Conservation (phyloP, 2,329 filamentous ascomycete genomes). For the Diaporthe vaccinii region DNA sequence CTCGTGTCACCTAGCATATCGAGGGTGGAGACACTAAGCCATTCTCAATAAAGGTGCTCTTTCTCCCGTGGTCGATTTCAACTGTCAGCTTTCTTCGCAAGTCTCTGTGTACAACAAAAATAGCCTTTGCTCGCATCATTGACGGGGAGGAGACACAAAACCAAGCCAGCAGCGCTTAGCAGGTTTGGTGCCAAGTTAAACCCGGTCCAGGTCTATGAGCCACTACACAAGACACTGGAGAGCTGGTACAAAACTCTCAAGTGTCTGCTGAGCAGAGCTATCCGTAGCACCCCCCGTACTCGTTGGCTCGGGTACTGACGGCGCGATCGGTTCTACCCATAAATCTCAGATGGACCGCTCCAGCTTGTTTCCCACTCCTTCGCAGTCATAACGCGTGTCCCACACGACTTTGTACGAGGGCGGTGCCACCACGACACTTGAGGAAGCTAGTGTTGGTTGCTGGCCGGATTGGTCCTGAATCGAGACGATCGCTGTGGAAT, state of each 20-base stretch:
- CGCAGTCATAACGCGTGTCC: background rate
- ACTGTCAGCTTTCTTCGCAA: background rate
- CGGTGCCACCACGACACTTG: background rate
- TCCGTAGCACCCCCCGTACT: no score
- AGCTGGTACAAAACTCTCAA: background rate
- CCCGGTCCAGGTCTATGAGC: background rate
- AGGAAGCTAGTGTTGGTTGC: background rate
- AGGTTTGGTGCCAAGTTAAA: no score
- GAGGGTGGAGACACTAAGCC: background rate
- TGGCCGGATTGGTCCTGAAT: background rate
- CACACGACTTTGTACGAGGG: background rate
- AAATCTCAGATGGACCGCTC: no score
- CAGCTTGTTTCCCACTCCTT: background rate
- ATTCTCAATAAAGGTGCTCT: background rate
- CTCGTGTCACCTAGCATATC: background rate
- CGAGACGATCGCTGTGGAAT: background rate
- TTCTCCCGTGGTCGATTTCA: background rate
- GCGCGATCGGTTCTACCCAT: background rate
- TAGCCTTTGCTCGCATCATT: background rate
- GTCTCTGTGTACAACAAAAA: background rate
- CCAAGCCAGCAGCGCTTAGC: no score
- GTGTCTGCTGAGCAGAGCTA: background rate
- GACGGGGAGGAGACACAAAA: background rate
- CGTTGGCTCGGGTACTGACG: background rate
- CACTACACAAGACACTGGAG: background rate